These are phyloP conservation scores for Aspergillus pseudonomiae DNA, from an alignment of 2,329 filamentous ascomycete species.

Conservation along the genomic window DNA sequence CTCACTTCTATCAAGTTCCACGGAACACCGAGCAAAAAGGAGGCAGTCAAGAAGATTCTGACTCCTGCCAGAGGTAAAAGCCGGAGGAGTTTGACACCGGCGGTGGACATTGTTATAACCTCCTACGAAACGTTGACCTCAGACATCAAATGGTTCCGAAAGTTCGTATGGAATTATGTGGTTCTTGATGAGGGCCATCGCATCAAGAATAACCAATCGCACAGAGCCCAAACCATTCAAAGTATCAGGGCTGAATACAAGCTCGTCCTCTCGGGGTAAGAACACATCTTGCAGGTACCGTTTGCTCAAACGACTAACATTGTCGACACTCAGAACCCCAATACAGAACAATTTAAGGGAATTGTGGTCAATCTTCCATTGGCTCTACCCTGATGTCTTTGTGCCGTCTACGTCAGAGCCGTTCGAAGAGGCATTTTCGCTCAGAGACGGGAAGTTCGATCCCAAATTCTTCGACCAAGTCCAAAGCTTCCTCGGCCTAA, in stretches of 20 bases:
- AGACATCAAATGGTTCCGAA: conserved; percentile 54
- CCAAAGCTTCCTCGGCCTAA: conserved; percentile 55
- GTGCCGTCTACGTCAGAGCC: conserved; percentile 51
- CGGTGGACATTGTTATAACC: conserved; percentile 45
- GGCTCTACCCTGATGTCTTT: conserved; percentile 63
- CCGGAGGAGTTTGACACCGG: too few relatives aligned
- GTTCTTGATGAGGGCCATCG: conserved; percentile 59
- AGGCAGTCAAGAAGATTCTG: conserved; percentile 25
- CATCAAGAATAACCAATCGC: conserved; percentile 53
- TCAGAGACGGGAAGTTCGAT: conserved; percentile 58
- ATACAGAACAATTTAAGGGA: conserved; percentile 62
- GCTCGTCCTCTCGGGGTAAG: conserved; percentile 52
- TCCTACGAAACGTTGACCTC: conserved; percentile 54
- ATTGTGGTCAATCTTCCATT: conserved; percentile 61
- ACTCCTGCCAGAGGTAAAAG: conserved; percentile 6
- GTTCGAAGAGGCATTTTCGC: conserved; percentile 61
- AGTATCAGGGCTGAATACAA: conserved; percentile 52
- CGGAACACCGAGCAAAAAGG: conserved; percentile 47
- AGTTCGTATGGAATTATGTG: conserved; percentile 56
- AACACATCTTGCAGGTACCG: not conserved
- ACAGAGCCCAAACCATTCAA: conserved; percentile 48
- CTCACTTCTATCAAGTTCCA: conserved; percentile 54
- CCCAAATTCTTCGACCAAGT: conserved; percentile 57
- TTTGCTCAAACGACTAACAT: not conserved
- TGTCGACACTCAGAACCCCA: conserved; percentile 45